Evolutionary conservation across 2,329 filamentous ascomycete species (phyloP).

Genomic region (Claviceps humidiphila): DNA sequence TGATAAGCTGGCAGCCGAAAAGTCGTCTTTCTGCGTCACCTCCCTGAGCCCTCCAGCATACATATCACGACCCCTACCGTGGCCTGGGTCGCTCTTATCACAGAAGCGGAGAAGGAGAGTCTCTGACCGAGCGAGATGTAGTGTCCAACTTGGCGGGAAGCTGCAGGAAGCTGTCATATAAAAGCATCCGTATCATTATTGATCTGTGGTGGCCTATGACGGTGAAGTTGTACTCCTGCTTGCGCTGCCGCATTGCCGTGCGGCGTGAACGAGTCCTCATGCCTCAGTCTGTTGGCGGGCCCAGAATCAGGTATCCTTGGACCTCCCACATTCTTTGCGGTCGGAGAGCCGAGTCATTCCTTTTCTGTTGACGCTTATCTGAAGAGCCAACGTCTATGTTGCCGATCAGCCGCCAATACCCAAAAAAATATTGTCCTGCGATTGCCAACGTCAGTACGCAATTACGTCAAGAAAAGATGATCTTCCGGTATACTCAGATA

Average conservation of each 20-base stretch:
- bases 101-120: no score
- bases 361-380: not conserved
- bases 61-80: no score
- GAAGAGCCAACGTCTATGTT: not conserved
- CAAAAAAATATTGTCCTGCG: not conserved
- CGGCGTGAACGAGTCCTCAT: no score
- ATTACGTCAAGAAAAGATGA: not conserved
- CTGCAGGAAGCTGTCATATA: no score
- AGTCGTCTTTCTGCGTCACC: not conserved
- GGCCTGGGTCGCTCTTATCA: no score
- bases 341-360: not conserved
- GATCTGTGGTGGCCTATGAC: no score
- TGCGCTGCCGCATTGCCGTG: no score
- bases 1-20: not conserved
- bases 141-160: no score
- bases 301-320: not conserved
- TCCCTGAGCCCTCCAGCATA: not conserved
- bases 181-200: no score
- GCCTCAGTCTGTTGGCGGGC: not conserved
- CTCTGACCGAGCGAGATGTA: no score
- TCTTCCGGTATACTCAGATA: not conserved
- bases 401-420: not conserved
- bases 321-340: not conserved
- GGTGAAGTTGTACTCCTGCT: no score
- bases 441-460: not conserved